These are phyloP conservation scores for Phytophthora niederhauseri DNA, from an alignment of 352 stramenopile genomes.

Conservation along the genomic window DNA sequence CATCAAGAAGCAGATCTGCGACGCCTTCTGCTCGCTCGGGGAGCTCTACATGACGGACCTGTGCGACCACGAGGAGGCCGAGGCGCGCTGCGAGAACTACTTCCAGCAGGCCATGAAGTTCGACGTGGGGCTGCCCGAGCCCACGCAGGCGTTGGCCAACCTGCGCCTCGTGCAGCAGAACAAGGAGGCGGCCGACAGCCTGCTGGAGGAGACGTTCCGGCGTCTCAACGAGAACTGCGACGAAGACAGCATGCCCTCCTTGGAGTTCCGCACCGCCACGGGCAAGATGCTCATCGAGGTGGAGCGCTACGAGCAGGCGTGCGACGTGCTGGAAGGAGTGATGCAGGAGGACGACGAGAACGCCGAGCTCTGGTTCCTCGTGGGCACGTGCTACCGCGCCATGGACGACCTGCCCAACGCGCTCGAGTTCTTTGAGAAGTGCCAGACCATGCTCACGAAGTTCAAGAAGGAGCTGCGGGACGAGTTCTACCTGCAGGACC, in stretches of 20 bases:
- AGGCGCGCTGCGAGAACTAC: constrained; percentile 92
- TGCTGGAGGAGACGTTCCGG: constrained; percentile 92
- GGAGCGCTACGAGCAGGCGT: constrained; percentile 81
- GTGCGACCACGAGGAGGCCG: constrained; percentile 93
- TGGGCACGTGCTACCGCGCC: constrained; percentile 87
- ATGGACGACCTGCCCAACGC: constrained; percentile 84
- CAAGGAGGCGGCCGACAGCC: constrained; percentile 87
- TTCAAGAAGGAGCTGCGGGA: constrained; percentile 73
- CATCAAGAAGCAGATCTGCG: constrained; percentile 93
- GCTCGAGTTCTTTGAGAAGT: constrained; percentile 90
- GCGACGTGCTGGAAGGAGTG: constrained; percentile 83
- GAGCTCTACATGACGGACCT: constrained; percentile 99
- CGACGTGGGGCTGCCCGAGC: constrained; percentile 92
- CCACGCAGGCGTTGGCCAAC: constrained; percentile 95
- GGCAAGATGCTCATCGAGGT: constrained; percentile 90
- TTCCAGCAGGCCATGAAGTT: constrained; percentile 91
- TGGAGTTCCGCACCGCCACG: constrained; percentile 86
- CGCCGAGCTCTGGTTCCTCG: constrained; percentile 90
- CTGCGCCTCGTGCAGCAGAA: constrained; percentile 94
- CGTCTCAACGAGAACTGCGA: constrained; percentile 84
- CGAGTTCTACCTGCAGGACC: constrained; percentile 78
- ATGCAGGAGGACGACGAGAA: constrained; percentile 93
- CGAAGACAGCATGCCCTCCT: constrained; percentile 73
- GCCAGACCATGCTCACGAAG: constrained; percentile 76
- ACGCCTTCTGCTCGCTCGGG: constrained; percentile 94